These are phyloP conservation scores for Apostasia shenzhenica DNA, from an alignment of 106 monocot genomes.

Conservation along the genomic window DNA sequence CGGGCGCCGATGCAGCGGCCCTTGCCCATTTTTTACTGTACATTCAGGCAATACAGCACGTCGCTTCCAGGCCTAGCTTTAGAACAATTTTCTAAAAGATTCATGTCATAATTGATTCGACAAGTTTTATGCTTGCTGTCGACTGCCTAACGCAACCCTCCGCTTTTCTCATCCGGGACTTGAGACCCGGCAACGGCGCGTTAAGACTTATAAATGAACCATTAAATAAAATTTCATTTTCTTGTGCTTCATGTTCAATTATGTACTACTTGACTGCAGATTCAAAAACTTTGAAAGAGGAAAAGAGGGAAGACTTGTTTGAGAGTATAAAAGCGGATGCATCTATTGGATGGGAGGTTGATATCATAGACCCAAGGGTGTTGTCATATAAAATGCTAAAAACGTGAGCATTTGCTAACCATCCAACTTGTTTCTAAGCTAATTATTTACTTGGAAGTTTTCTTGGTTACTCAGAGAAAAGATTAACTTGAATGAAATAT, in stretches of 20 bases:
- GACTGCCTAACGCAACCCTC: neutral
- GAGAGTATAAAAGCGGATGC: conserved; percentile 65
- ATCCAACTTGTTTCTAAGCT: neutral
- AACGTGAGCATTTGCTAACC: conserved; percentile 31
- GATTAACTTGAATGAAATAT: conserved; percentile 96
- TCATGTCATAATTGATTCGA: neutral
- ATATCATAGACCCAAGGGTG: conserved; percentile 89
- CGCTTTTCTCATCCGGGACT: too few relatives aligned
- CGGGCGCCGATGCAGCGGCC: too few relatives aligned
- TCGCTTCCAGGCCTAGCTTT: too few relatives aligned
- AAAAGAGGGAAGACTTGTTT: conserved; percentile 91
- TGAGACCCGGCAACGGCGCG: too few relatives aligned
- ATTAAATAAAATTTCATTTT: neutral
- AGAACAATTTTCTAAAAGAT: neutral
- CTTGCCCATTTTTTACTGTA: too few relatives aligned
- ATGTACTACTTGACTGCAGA: conserved; percentile 30
- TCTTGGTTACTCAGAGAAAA: conserved; percentile 50
- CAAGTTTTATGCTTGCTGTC: neutral
- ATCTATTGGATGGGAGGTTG: conserved; percentile 90
- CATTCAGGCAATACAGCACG: too few relatives aligned
- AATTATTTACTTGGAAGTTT: neutral
- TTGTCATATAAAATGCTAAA: conserved; percentile 91
- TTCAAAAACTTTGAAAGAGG: conserved; percentile 99
- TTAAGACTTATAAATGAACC: too few relatives aligned
- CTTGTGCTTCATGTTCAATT: neutral